Evolutionary conservation across 192 early-diverging fungal genomes (phyloP).

Genomic region (Umbelopsis vinacea): DNA sequence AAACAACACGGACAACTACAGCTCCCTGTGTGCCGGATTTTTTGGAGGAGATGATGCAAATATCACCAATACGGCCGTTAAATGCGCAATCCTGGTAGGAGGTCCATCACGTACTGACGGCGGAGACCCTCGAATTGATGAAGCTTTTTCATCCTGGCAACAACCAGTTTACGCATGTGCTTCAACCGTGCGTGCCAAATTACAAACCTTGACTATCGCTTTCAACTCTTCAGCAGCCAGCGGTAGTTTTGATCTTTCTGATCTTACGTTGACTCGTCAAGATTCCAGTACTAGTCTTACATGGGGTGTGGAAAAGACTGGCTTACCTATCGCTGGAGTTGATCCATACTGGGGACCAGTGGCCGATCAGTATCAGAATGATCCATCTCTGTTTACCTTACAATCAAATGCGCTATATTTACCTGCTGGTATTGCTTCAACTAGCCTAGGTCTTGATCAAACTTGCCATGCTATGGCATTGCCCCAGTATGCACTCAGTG

Average conservation of each 20-base stretch:
- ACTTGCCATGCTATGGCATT: neutral
- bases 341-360: slow-evolving; percentile 14
- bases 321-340: neutral
- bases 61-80: slow-evolving; percentile 9
- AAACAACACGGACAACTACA: no score
- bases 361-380: neutral
- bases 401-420: neutral
- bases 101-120: neutral
- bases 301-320: neutral
- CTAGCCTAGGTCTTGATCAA: neutral
- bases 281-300: neutral
- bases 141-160: slow-evolving; percentile 3
- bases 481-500: neutral
- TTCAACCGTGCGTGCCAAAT: neutral
- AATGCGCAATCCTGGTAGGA: neutral
- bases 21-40: neutral
- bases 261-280: neutral
- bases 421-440: neutral
- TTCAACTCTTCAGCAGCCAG: neutral
- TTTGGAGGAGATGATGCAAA: neutral
- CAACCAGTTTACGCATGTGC: slow-evolving; percentile 2
- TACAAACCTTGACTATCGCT: neutral
- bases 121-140: neutral
- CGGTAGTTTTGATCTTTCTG: neutral
- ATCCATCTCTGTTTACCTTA: neutral